Conservation (phyloP, 306 rosid genomes). For the Ormosia semicastrata region DNA sequence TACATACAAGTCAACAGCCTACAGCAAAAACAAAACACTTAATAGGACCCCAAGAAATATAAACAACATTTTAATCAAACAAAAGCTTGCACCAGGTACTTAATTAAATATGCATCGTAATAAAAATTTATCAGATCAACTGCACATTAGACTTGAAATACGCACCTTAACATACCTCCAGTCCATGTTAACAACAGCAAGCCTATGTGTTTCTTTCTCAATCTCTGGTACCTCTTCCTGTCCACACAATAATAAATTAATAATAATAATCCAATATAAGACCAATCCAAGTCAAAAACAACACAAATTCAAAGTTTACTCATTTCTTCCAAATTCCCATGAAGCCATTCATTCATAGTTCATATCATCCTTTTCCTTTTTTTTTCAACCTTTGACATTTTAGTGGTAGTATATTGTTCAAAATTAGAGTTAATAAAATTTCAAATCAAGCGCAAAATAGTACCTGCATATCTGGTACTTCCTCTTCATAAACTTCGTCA, state of each 20-base stretch:
- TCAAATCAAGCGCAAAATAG: not conserved
- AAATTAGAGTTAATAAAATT: not conserved
- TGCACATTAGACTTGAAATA: not conserved
- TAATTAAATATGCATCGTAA: not conserved
- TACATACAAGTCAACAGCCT: conserved; percentile 82
- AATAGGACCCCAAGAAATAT: not conserved
- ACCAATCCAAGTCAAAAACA: not conserved
- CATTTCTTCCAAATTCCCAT: not conserved
- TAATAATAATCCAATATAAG: not conserved
- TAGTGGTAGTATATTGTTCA: not conserved
- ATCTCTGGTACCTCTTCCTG: conserved; percentile 62
- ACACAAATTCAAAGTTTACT: too few species aligned
- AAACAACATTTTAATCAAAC: not conserved
- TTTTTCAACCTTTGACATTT: not conserved
- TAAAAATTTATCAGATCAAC: not conserved
- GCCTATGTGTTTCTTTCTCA: conserved; percentile 70
- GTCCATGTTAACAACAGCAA: conserved; percentile 89
- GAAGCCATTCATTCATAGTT: not conserved
- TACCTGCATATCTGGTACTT: conserved; percentile 48
- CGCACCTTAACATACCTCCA: conserved; percentile 87
- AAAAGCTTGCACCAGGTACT: not conserved
- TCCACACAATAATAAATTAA: not conserved
- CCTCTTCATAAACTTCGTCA: conserved; percentile 37
- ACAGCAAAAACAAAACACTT: conserved; percentile 8
- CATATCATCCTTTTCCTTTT: not conserved